A percentile compares a stretch with the other conserved stretches of the same genome.
Conservation (phyloP, 2,329 filamentous ascomycete genomes). For the Drechslerella coelobrocha region DNA sequence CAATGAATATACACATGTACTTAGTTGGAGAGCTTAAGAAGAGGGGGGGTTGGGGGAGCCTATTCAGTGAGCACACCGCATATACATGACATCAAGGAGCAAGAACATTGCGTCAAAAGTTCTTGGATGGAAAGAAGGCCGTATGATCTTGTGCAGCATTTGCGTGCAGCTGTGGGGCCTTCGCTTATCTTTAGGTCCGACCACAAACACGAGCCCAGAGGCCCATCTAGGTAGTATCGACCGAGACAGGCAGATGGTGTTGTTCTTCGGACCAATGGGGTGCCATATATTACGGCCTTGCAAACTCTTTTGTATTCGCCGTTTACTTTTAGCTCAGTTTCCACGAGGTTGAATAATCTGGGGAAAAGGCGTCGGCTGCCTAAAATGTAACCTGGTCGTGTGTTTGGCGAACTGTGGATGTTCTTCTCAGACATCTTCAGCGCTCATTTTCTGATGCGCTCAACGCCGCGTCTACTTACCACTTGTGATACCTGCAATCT, state of each 20-base stretch:
- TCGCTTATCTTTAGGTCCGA: conserved; percentile 49
- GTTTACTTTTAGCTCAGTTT: conserved; percentile 22
- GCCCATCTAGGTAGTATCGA: conserved; percentile 38
- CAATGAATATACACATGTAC: too few relatives aligned
- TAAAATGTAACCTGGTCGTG: conserved; percentile 43
- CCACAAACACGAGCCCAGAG: conserved; percentile 10
- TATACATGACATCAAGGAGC: too few relatives aligned
- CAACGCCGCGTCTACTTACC: conserved; percentile 36
- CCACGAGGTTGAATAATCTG: conserved; percentile 49
- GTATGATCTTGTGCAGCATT: conserved; percentile 46
- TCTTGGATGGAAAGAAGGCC: conserved; percentile 27
- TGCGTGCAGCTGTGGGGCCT: conserved; percentile 42
- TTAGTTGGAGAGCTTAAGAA: too few relatives aligned
- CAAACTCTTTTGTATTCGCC: conserved; percentile 39
- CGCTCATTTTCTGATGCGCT: conserved; percentile 14
- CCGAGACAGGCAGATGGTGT: conserved; percentile 25
- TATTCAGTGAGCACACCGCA: too few relatives aligned
- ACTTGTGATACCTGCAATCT: conserved; percentile 4
- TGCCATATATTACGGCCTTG: conserved; percentile 4
- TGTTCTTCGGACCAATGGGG: conserved; percentile 23
- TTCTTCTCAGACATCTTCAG: not conserved
- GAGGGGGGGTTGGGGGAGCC: too few relatives aligned
- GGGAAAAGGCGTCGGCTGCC: conserved; percentile 49
- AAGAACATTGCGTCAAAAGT: too few relatives aligned
- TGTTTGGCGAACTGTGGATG: conserved; percentile 15